phyloP scores from a whole-genome alignment of 73 alveolate genomes.

The Paramecium pentaurelia region DNA sequence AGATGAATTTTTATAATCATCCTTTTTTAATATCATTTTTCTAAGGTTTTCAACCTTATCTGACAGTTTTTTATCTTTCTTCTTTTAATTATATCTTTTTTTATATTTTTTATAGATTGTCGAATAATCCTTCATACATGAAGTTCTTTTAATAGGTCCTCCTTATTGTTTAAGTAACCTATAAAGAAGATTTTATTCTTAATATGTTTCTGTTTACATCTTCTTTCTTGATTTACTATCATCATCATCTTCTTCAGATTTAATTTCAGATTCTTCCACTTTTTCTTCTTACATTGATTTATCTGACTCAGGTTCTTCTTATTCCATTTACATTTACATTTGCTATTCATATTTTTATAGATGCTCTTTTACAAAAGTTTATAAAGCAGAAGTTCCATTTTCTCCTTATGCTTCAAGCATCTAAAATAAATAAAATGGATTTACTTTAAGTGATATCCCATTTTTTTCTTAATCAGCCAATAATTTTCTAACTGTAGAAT shows the following conservation, averaged over 20 bases:
- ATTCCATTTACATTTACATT: slow-evolving; percentile 15
- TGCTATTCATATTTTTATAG: background rate
- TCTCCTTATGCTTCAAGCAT: background rate
- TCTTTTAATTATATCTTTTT: slow-evolving; percentile 20
- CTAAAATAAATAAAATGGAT: background rate
- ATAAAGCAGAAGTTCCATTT: slow-evolving; percentile 26
- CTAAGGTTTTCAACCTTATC: slow-evolving; percentile 33
- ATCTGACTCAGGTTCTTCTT: background rate
- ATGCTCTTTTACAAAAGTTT: background rate
- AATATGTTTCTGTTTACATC: background rate
- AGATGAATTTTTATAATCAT: background rate
- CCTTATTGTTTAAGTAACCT: slow-evolving; percentile 22
- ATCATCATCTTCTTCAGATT: slow-evolving; percentile 46
- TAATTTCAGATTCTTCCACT: slow-evolving; percentile 32
- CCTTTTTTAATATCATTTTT: slow-evolving; percentile 27
- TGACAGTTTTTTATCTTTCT: slow-evolving; percentile 33
- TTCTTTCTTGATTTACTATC: slow-evolving; percentile 45
- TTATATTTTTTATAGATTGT: slow-evolving; percentile 34
- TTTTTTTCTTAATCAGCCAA: slow-evolving; percentile 58
- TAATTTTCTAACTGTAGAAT: slow-evolving; percentile 58
- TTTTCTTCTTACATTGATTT: background rate
- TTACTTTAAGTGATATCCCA: slow-evolving; percentile 41
- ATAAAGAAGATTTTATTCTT: slow-evolving; percentile 10
- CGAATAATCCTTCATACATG: slow-evolving; percentile 45
- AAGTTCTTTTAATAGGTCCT: slow-evolving; percentile 42